phyloP scores from a whole-genome alignment of 345 rosid genomes.

The Eucalyptus cloeziana region DNA sequence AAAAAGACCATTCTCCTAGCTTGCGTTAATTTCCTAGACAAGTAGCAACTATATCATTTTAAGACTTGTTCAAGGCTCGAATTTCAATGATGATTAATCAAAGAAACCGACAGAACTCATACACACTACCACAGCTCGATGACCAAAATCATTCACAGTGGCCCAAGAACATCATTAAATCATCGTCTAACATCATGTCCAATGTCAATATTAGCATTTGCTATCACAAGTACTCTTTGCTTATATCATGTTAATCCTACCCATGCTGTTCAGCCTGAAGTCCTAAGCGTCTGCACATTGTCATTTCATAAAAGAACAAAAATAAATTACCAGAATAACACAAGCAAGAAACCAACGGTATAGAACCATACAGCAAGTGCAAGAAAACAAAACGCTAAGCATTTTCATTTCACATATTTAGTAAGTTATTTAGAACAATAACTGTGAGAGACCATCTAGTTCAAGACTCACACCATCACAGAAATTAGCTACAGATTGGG shows the following conservation, averaged over 20 bases:
- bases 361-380: neutral
- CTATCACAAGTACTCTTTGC: neutral
- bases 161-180: neutral
- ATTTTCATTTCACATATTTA: neutral
- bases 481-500: constrained; percentile 55
- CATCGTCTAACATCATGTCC: neutral
- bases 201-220: neutral
- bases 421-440: neutral
- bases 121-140: neutral
- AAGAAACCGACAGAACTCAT: neutral
- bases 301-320: neutral
- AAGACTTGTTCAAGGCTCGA: neutral
- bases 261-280: neutral
- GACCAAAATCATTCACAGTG: neutral
- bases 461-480: neutral
- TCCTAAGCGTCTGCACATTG: neutral
- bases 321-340: neutral
- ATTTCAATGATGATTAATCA: neutral
- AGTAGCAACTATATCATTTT: neutral
- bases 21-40: neutral
- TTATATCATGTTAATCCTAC: neutral
- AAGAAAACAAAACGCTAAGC: neutral
- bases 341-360: neutral
- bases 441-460: neutral
- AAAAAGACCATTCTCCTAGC: neutral